A percentile compares a stretch with the other conserved stretches of the same genome.
Evolutionary conservation across 495 filamentous ascomycete species (phyloP).

Genomic region (Penicillium lagena): DNA sequence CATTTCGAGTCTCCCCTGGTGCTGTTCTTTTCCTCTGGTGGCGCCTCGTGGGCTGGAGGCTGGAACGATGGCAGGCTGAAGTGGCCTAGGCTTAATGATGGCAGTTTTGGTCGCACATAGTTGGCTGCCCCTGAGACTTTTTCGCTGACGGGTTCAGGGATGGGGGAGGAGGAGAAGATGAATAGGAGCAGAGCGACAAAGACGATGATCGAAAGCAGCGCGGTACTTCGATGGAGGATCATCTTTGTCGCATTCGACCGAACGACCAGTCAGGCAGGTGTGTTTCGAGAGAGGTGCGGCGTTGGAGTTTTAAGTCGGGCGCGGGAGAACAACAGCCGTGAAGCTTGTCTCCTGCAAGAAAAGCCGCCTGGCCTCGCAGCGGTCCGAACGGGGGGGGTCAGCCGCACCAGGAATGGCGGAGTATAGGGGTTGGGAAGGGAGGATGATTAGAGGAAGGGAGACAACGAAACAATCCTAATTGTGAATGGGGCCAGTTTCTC

Average conservation of each 20-base stretch:
- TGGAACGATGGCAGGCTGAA: constrained; percentile 48
- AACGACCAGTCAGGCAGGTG: background rate
- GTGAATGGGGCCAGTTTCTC: too few species aligned
- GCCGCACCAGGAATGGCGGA: too few species aligned
- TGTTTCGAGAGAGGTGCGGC: background rate
- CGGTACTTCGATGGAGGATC: constrained; percentile 38
- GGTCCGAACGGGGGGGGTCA: too few species aligned
- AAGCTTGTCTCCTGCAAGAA: too few species aligned
- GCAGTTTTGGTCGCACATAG: constrained; percentile 34
- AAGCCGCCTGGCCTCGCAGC: too few species aligned
- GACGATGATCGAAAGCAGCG: constrained; percentile 35
- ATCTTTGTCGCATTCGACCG: constrained; percentile 17
- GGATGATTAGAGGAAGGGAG: too few species aligned
- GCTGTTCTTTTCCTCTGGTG: constrained; percentile 73
- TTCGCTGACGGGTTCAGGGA: constrained; percentile 18
- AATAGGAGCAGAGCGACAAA: constrained; percentile 40
- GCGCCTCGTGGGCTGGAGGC: constrained; percentile 67
- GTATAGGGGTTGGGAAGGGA: too few species aligned
- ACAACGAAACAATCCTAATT: too few species aligned
- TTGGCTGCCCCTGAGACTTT: constrained; percentile 22
- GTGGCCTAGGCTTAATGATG: constrained; percentile 21
- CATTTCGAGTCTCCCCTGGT: constrained; percentile 73
- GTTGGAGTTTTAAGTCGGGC: too few species aligned
- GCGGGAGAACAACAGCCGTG: too few species aligned
- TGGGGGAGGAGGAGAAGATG: constrained; percentile 37